Evolutionary conservation across 805 yeast genomes (phyloP), one percentile per base, ranked within the genome.

Genomic region (Ogataea pilisensis): DNA sequence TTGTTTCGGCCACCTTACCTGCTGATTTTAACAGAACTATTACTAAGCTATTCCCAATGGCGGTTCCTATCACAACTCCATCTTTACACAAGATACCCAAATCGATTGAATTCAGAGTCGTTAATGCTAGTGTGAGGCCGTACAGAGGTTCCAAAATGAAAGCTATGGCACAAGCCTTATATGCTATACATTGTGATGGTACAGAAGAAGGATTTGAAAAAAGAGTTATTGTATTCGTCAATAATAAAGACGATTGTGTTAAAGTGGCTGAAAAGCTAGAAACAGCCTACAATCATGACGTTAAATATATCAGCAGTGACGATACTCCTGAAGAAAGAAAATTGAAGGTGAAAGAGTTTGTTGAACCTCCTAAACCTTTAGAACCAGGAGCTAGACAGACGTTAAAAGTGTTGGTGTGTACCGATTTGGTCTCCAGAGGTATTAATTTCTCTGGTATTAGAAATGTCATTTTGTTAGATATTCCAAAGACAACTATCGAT

Each of bases 1-100:
- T 91, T 50, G 86, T 91, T 44, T 82, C 95, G 1, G 98, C 98
- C 0, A 91, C 99, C 0, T 82, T 93, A 26, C 95, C 98, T 1
- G 73, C 76, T 24, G 80, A 77, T 43, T 87, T 89, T 56, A 81
- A 82, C 42, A 73, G 74, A 40, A 74, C 83, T 1, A 63, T 90
- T 41, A 60, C 69, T 4, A 67, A 66, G 31, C 53, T 80, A 24
- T 89, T 81, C 61, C 95, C 95, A 0, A 68, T 72, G n/a, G 69
- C 79, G 13, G 68, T 71, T 16, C 71, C 84, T 2, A 77, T 89
- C 13, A 78, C 85, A 2, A 80, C 96, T 1, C 95, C 96, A 8
- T 73, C 81, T 25, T 68, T 93, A 36, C 99, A 91, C 62, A 80
- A 82, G 54, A 65, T 93, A n/a, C 95, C 96, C 1, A 73, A 77